Evolutionary conservation across 2,329 filamentous ascomycete species (phyloP).

Genomic region (Colletotrichum lupini): DNA sequence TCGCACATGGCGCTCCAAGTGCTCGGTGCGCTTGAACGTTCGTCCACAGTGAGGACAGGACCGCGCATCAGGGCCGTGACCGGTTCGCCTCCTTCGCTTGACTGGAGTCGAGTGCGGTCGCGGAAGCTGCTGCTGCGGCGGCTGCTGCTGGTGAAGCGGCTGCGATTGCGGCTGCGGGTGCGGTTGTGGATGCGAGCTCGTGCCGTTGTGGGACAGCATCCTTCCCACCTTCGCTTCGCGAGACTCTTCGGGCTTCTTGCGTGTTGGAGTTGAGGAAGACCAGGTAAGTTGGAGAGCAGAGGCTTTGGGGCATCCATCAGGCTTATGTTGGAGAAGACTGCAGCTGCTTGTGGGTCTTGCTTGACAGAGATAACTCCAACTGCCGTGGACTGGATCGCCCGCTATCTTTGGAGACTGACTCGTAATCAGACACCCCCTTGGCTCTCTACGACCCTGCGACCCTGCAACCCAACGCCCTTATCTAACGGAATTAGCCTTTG

Average conservation of each 20-base stretch:
- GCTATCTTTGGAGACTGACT: constrained; percentile 32
- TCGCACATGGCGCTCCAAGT: constrained; percentile 57
- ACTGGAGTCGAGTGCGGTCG: constrained; percentile 33
- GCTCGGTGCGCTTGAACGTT: constrained; percentile 58
- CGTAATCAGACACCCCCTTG: constrained; percentile 3
- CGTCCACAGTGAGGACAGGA: constrained; percentile 55
- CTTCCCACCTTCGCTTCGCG: not conserved
- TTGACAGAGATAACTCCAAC: constrained; percentile 17
- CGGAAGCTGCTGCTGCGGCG: constrained; percentile 7
- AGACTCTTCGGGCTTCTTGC: not conserved
- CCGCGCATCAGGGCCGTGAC: constrained; percentile 36
- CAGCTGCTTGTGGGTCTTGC: constrained; percentile 3
- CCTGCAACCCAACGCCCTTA: not conserved
- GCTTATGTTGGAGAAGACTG: constrained; percentile 36
- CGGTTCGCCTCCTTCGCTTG: constrained; percentile 38
- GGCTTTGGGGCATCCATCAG: constrained; percentile 15
- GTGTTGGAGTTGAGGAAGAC: constrained; percentile 23
- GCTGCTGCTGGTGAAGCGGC: constrained; percentile 29
- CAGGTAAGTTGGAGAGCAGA: constrained; percentile 31
- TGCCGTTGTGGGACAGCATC: constrained; percentile 30
- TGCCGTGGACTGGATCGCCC: not conserved
- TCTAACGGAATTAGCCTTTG: not conserved
- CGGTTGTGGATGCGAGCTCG: constrained; percentile 13
- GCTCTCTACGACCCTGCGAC: not conserved
- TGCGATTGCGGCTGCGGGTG: constrained; percentile 5